Conservation (phyloP, 495 filamentous ascomycete species). For the Talaromyces borbonicus region DNA sequence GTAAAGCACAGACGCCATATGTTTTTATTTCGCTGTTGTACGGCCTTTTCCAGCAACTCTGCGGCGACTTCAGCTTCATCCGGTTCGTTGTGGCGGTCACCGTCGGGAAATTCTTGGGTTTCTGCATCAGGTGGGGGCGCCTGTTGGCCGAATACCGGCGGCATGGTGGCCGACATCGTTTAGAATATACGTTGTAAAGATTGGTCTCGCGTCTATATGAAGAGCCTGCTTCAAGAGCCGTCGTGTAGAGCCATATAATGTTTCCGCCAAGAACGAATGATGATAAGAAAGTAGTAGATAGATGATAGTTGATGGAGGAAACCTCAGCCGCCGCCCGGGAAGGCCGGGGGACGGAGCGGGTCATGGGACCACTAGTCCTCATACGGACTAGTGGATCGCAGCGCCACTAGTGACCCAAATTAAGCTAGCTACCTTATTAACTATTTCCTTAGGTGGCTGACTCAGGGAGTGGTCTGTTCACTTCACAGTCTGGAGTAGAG, state of each 20-base stretch:
- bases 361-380: not conserved
- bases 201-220: not conserved
- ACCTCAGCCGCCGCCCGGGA: no score
- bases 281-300: not conserved
- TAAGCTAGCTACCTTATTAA: not conserved
- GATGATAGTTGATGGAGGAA: not conserved
- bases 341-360: not conserved
- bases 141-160: not conserved
- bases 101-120: no score
- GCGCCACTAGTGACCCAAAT: not conserved
- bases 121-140: not conserved
- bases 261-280: not conserved
- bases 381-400: not conserved
- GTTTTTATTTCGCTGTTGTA: not conserved
- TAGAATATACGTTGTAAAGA: not conserved
- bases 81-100: not conserved
- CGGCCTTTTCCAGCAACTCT: not conserved
- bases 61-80: not conserved
- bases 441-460: not conserved
- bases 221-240: conserved; percentile 1
- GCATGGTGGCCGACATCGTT: not conserved
- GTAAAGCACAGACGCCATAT: conserved; percentile 7
- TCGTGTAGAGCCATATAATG: not conserved
- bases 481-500: no score
- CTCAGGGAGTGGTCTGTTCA: no score